A percentile compares a stretch with the other conserved stretches of the same genome.
phyloP scores from a whole-genome alignment of 192 early-diverging fungal genomes.

The Coemansia sp. region DNA sequence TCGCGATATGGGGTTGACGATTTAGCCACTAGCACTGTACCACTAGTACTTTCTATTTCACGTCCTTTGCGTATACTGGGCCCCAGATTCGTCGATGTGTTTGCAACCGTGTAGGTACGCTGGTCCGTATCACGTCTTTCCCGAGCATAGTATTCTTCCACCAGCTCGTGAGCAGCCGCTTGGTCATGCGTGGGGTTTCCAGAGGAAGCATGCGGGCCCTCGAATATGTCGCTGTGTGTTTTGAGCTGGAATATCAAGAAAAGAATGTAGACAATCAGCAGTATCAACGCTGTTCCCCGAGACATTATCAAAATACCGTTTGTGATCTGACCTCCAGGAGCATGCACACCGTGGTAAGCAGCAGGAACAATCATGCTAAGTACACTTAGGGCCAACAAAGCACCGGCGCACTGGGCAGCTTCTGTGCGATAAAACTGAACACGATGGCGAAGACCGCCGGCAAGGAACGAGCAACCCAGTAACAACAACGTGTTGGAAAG shows the following conservation, averaged over 20 bases:
- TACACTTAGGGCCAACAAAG: conserved; percentile 61
- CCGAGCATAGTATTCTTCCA: not conserved
- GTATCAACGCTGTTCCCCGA: conserved; percentile 64
- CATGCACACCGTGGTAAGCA: conserved; percentile 58
- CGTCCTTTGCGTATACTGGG: not conserved
- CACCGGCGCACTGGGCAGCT: conserved; percentile 67
- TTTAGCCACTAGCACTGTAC: not conserved
- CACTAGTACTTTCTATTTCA: too few species aligned
- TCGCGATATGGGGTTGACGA: conserved; percentile 1
- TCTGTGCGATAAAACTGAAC: conserved; percentile 66
- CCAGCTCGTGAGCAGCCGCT: not conserved
- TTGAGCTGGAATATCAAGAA: conserved; percentile 83
- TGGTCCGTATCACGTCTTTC: not conserved
- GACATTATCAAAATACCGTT: conserved; percentile 58
- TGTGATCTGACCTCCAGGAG: conserved; percentile 42
- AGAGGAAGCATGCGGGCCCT: conserved; percentile 22
- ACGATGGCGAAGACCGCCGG: conserved; percentile 69
- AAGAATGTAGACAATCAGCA: conserved; percentile 64
- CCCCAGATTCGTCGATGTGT: not conserved
- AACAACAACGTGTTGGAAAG: conserved; percentile 89
- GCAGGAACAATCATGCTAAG: conserved; percentile 69
- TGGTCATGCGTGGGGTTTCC: not conserved
- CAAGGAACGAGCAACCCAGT: conserved; percentile 80
- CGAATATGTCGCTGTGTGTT: conserved; percentile 64
- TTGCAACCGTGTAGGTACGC: not conserved